phyloP scores from a whole-genome alignment of 2,329 filamentous ascomycete genomes.

The Cytospora mali region DNA sequence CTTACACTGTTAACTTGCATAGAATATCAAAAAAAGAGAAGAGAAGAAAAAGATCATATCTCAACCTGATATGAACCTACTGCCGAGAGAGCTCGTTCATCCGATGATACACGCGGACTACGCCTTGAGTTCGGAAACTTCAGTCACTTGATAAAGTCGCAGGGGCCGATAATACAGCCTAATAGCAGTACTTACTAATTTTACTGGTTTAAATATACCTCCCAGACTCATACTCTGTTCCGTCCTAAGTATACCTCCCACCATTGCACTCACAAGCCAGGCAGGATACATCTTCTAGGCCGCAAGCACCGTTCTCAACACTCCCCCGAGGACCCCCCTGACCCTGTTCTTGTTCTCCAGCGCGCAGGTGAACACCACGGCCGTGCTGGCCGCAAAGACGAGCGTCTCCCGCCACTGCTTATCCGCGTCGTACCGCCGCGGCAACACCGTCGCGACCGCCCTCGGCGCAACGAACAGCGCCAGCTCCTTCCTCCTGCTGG shows the following conservation, averaged over 20 bases:
- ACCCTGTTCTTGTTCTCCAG: constrained; percentile 65
- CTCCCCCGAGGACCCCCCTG: constrained; percentile 66
- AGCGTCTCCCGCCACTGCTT: constrained; percentile 69
- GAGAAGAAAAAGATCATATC: too few species aligned
- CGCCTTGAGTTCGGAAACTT: too few species aligned
- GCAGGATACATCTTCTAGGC: constrained; percentile 23
- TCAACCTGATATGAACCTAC: too few species aligned
- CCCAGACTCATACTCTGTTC: background rate
- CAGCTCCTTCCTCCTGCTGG: constrained; percentile 70
- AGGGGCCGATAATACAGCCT: background rate
- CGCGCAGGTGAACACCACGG: constrained; percentile 69
- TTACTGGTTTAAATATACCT: background rate
- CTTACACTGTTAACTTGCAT: too few species aligned
- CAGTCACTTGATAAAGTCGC: background rate
- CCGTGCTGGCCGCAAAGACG: constrained; percentile 68
- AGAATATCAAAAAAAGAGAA: too few species aligned
- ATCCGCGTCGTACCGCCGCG: constrained; percentile 64
- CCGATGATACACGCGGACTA: too few species aligned
- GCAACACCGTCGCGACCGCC: constrained; percentile 74
- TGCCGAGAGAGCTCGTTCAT: too few species aligned
- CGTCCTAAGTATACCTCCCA: background rate
- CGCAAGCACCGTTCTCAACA: constrained; percentile 56
- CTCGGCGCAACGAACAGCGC: constrained; percentile 80
- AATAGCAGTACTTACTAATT: background rate
- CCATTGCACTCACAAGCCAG: background rate